phyloP scores from a whole-genome alignment of 2,329 filamentous ascomycete species.

The Tolypocladium pustulatum region DNA sequence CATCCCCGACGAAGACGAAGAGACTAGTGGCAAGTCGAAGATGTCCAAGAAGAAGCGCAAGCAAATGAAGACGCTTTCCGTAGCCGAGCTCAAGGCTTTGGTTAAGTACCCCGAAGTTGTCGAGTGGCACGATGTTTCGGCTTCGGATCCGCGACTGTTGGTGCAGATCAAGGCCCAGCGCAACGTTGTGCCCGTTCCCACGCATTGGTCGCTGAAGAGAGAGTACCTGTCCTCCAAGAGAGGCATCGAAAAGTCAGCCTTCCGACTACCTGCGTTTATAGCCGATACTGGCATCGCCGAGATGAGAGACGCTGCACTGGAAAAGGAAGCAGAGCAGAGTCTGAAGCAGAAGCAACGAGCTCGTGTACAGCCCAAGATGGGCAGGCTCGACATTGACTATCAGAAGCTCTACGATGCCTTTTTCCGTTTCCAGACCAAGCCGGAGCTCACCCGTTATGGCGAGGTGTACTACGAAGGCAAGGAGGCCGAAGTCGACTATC shows the following conservation, averaged over 20 bases:
- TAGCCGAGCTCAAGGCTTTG: slow-evolving; percentile 88
- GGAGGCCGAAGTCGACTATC: slow-evolving; percentile 90
- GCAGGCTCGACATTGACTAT: slow-evolving; percentile 96
- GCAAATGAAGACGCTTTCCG: slow-evolving; percentile 80
- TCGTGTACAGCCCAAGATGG: slow-evolving; percentile 89
- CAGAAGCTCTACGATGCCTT: slow-evolving; percentile 97
- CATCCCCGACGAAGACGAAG: slow-evolving; percentile 76
- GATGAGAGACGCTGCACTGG: slow-evolving; percentile 92
- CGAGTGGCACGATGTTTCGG: slow-evolving; percentile 94
- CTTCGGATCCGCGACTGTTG: slow-evolving; percentile 76
- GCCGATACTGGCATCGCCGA: slow-evolving; percentile 94
- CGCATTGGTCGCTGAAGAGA: slow-evolving; percentile 91
- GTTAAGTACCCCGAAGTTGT: slow-evolving; percentile 89
- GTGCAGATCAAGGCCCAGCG: slow-evolving; percentile 92
- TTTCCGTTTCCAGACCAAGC: slow-evolving; percentile 96
- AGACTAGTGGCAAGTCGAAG: slow-evolving; percentile 51
- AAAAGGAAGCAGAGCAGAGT: slow-evolving; percentile 86
- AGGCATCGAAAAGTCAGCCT: slow-evolving; percentile 91
- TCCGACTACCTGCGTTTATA: slow-evolving; percentile 90
- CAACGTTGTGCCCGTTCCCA: slow-evolving; percentile 89
- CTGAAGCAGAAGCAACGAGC: slow-evolving; percentile 95
- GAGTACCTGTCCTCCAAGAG: slow-evolving; percentile 96
- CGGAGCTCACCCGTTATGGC: slow-evolving; percentile 83
- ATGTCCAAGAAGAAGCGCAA: slow-evolving; percentile 94
- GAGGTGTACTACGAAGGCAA: slow-evolving; percentile 99